Base-by-base conservation (phyloP, 495 filamentous ascomycete species). In the Tuber borchii region DNA sequence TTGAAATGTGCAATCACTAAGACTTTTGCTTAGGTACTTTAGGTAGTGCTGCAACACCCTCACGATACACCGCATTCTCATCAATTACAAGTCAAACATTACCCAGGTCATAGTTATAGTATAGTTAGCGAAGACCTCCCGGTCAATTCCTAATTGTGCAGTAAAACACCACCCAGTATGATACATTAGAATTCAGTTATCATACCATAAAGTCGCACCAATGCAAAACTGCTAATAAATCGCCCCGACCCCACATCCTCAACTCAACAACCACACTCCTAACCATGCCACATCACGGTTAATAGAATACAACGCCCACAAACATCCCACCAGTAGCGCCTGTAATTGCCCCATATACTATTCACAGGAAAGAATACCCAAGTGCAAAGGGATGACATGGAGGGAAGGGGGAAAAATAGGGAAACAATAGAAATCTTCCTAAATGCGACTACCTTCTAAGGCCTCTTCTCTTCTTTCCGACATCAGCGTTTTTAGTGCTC, bases 391-490 rank as follows among this genome's bases (percentile, higher is more conserved):
- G 19, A 17, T 34, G n/a, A 34, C 14, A 34, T 65, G 14, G 26
- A 65, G 56, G 56, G 56, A 7, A 1, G 3, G 3, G 14, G 31
- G 14, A 65, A 34, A 34, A 17, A 17, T 34, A 65, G 17, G 14
- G 14, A 34, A 65, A 1, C 26, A 7, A 34, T 65, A 65, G 56
- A 65, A 65, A 34, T 14, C 26, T 34, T 26, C 56, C 31, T 2
- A 14, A 65, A 65, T 65, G 56, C 31, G 26, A 34, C 56, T 65
- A 65, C 56, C 56, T 65, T 65, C 56, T 34, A 65, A 65, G 56
- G 34, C 56, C 56, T 17, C 56, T 65, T 65, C 56, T 65, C 56
- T 65, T 65, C 56, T 65, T 65, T 19, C 56, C 56, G 14, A 16
- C 26, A 65, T 65, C 56, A 19, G 56, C 0, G 5, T 0, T 31